A percentile compares a stretch with the other conserved stretches of the same genome.
Conservation (phyloP, 306 rosid genomes). For the Coriaria nepalensis region DNA sequence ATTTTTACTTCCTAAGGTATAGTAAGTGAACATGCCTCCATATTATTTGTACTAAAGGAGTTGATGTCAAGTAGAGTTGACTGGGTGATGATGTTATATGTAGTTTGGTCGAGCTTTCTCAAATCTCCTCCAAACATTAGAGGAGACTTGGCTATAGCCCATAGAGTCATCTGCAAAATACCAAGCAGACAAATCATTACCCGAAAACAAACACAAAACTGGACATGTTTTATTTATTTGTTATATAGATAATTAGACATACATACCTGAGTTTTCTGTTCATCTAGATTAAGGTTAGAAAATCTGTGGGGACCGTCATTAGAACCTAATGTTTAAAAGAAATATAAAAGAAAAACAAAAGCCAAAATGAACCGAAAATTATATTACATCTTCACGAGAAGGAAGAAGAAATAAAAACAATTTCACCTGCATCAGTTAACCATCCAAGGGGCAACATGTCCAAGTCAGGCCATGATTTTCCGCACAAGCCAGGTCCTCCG, state of each 20-base stretch:
- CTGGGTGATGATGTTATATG: conserved; percentile 44
- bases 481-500: conserved; percentile 60
- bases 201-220: conserved; percentile 2
- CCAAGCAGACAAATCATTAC: conserved; percentile 2
- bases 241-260: not conserved
- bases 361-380: too few relatives aligned
- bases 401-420: conserved; percentile 1
- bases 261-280: conserved; percentile 77
- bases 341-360: too few relatives aligned
- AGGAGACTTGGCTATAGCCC: conserved; percentile 94
- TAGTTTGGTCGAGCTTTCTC: conserved; percentile 41
- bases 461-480: conserved; percentile 97
- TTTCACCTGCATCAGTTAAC: conserved; percentile 68
- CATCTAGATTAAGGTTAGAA: conserved; percentile 34
- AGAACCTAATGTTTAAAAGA: conserved; percentile 31
- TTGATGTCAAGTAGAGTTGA: conserved; percentile 71
- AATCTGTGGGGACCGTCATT: conserved; percentile 78
- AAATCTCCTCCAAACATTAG: conserved; percentile 95
- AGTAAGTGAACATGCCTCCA: conserved; percentile 48
- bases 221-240: not conserved
- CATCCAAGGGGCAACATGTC: conserved; percentile 98
- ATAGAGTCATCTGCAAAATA: conserved; percentile 61
- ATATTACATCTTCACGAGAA: too few relatives aligned
- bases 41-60: conserved; percentile 55
- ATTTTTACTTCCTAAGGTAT: conserved; percentile 1